Conservation (phyloP, 2,329 filamentous ascomycete species). For the Dactylellina haptotyla region DNA sequence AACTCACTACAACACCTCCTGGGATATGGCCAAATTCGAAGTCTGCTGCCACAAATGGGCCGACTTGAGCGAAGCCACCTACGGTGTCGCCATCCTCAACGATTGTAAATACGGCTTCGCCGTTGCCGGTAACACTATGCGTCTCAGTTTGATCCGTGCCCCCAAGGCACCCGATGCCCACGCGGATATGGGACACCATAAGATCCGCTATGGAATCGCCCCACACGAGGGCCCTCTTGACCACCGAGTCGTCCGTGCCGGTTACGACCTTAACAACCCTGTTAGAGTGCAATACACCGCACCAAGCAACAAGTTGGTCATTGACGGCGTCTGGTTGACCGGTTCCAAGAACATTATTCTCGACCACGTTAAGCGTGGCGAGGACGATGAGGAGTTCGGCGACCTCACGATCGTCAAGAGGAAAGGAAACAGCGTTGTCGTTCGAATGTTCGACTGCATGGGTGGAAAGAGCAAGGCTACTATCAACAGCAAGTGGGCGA, state of each 20-base stretch:
- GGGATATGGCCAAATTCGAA: conserved; percentile 98
- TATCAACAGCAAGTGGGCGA: conserved; percentile 69
- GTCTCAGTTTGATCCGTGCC: conserved; percentile 82
- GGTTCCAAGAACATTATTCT: conserved; percentile 70
- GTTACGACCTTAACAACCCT: conserved; percentile 90
- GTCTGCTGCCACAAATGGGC: conserved; percentile 96
- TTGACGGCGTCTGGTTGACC: conserved; percentile 50
- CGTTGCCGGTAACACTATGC: conserved; percentile 87
- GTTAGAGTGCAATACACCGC: conserved; percentile 66
- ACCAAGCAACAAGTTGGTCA: background rate
- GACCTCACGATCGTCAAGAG: conserved; percentile 71
- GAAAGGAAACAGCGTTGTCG: conserved; percentile 79
- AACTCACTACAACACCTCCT: conserved; percentile 96
- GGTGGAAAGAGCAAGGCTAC: conserved; percentile 80
- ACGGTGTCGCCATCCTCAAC: conserved; percentile 91
- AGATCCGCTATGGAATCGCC: conserved; percentile 88
- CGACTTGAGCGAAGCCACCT: conserved; percentile 85
- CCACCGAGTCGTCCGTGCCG: conserved; percentile 79
- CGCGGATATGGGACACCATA: conserved; percentile 91
- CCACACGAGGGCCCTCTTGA: conserved; percentile 80
- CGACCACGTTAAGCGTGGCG: conserved; percentile 92
- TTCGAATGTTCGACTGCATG: conserved; percentile 87
- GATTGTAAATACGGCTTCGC: conserved; percentile 97
- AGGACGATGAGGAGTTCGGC: conserved; percentile 80
- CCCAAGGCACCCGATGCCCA: conserved; percentile 93